Conservation (phyloP, 805 yeast genomes). For the Candida michaelii region DNA sequence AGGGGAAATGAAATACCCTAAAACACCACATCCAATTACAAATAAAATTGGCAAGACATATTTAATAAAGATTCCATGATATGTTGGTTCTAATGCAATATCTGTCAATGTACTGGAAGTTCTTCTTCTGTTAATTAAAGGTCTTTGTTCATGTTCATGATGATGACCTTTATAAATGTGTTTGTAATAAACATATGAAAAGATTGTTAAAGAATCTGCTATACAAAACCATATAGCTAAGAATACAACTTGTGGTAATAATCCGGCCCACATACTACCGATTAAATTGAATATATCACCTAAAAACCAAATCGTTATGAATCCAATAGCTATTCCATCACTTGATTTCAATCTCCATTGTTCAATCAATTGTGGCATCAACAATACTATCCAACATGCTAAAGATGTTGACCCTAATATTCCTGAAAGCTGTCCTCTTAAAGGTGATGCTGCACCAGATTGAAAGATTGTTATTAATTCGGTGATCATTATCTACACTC, state of each 20-base stretch:
- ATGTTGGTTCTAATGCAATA: slow-evolving; percentile 47
- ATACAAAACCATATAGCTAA: slow-evolving; percentile 77
- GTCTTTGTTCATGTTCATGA: slow-evolving; percentile 21
- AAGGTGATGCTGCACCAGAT: slow-evolving; percentile 2
- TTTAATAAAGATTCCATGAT: slow-evolving; percentile 46
- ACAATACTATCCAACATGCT: slow-evolving; percentile 77
- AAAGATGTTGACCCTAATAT: slow-evolving; percentile 68
- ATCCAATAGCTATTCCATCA: slow-evolving; percentile 72
- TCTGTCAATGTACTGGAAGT: slow-evolving; percentile 54
- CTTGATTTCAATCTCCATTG: slow-evolving; percentile 77
- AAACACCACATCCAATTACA: slow-evolving; percentile 60
- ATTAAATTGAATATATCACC: slow-evolving; percentile 69
- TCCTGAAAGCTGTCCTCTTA: slow-evolving; percentile 54
- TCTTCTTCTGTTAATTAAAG: slow-evolving; percentile 41
- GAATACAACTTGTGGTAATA: slow-evolving; percentile 67
- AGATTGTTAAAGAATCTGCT: slow-evolving; percentile 61
- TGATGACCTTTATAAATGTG: slow-evolving; percentile 26
- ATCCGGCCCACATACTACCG: slow-evolving; percentile 69
- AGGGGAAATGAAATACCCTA: slow-evolving; percentile 58
- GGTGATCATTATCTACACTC: neutral
- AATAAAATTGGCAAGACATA: slow-evolving; percentile 60
- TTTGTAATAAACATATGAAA: slow-evolving; percentile 59
- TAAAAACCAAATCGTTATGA: slow-evolving; percentile 65
- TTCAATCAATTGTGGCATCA: slow-evolving; percentile 76
- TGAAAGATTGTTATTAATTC: neutral